phyloP scores from a whole-genome alignment of 1,284 basidiomycete genomes.

The Exobasidium rhododendri region DNA sequence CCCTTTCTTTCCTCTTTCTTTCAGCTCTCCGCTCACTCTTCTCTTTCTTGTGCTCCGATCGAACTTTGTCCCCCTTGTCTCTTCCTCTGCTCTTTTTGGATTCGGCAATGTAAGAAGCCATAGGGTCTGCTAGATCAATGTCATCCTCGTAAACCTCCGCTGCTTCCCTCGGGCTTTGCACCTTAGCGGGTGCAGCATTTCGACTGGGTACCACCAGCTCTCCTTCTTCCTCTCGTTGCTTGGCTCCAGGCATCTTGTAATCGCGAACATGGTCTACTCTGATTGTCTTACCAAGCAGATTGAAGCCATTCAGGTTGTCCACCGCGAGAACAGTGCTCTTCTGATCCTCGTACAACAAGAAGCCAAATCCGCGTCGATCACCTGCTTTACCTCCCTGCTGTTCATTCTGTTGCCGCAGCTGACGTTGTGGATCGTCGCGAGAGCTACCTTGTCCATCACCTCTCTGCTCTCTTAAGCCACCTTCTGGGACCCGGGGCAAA shows the following conservation, averaged over 20 bases:
- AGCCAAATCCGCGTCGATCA: slow-evolving; percentile 85
- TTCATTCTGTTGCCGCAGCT: not conserved
- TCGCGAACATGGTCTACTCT: slow-evolving; percentile 88
- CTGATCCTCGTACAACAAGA: slow-evolving; percentile 99
- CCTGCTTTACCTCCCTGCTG: slow-evolving; percentile 63
- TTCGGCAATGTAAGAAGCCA: slow-evolving; percentile 73
- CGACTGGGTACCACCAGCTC: slow-evolving; percentile 63
- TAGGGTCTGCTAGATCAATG: slow-evolving; percentile 92
- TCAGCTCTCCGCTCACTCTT: slow-evolving; percentile 7
- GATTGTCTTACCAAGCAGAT: slow-evolving; percentile 77
- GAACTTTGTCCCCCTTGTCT: no score
- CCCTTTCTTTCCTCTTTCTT: slow-evolving; percentile 25
- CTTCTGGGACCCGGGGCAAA: slow-evolving; percentile 62
- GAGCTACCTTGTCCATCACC: not conserved
- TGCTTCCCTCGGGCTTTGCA: slow-evolving; percentile 18
- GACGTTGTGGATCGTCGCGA: not conserved
- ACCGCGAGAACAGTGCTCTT: slow-evolving; percentile 91
- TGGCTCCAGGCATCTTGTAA: slow-evolving; percentile 63
- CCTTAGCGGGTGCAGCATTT: slow-evolving; percentile 35
- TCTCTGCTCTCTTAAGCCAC: slow-evolving; percentile 59
- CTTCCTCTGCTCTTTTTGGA: slow-evolving; percentile 25
- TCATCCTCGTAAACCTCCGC: slow-evolving; percentile 50
- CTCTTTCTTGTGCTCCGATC: slow-evolving; percentile 12
- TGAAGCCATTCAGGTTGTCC: slow-evolving; percentile 94
- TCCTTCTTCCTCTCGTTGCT: slow-evolving; percentile 60